phyloP scores from a whole-genome alignment of 2,329 filamentous ascomycete species.

The Lizonia empirigonia region DNA sequence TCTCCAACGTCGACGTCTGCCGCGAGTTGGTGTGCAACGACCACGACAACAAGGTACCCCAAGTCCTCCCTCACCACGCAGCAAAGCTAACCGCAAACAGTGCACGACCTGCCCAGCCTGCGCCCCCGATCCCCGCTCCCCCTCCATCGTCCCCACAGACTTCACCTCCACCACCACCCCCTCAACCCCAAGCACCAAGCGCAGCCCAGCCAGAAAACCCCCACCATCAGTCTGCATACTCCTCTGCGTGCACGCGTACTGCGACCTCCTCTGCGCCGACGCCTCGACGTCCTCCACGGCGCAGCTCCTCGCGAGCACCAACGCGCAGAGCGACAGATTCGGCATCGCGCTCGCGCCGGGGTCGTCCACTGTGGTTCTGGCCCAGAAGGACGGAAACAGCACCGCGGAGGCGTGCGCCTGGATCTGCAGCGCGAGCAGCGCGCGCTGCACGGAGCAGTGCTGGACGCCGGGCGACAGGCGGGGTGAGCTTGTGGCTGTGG shows the following conservation, averaged over 20 bases:
- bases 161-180: background rate
- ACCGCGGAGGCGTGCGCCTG: background rate
- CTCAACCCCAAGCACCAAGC: background rate
- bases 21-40: background rate
- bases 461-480: background rate
- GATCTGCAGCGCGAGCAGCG: background rate
- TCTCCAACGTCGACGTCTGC: background rate
- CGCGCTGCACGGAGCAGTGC: background rate
- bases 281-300: background rate
- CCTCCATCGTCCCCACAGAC: background rate
- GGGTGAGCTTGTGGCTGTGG: background rate
- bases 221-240: background rate
- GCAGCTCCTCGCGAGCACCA: background rate
- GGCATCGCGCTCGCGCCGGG: background rate
- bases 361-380: background rate
- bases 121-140: background rate
- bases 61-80: background rate
- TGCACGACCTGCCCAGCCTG: background rate
- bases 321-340: background rate
- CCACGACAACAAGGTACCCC: background rate
- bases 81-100: background rate
- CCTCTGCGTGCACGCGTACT: constrained; percentile 2
- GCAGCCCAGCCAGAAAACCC: background rate
- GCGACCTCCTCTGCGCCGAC: background rate
- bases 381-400: background rate